These are phyloP conservation scores for Botrytis fragariae DNA, from an alignment of 2,329 filamentous ascomycete genomes.

Conservation along the genomic window DNA sequence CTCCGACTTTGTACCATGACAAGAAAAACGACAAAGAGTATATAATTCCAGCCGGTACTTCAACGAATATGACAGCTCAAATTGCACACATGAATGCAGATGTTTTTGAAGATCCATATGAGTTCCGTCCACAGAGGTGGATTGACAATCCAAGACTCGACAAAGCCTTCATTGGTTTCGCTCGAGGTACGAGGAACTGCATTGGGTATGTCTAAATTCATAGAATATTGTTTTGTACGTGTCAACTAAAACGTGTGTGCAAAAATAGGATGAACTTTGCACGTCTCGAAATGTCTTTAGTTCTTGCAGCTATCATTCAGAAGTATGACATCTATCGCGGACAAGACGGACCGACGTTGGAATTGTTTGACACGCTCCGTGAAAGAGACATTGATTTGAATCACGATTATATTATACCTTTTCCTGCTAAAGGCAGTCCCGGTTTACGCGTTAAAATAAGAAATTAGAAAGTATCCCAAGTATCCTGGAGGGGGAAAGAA, in stretches of 20 bases:
- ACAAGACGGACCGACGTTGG: background rate
- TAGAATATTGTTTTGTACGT: background rate
- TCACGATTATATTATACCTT: constrained; percentile 8
- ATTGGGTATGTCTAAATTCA: background rate
- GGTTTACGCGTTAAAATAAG: background rate
- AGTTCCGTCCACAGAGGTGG: constrained; percentile 50
- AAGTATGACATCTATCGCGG: background rate
- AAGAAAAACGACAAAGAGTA: background rate
- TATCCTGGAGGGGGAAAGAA: background rate
- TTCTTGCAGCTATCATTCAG: background rate
- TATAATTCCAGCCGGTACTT: background rate
- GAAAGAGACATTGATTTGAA: background rate
- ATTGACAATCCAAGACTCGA: constrained; percentile 32
- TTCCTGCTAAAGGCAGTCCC: background rate
- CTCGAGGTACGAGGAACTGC: background rate
- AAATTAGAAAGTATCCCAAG: background rate
- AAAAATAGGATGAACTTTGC: background rate
- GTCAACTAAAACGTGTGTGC: background rate
- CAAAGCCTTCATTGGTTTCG: constrained; percentile 14
- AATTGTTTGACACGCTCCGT: background rate
- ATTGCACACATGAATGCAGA: constrained; percentile 43
- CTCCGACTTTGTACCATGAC: background rate
- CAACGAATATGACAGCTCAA: background rate
- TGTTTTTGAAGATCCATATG: constrained; percentile 43
- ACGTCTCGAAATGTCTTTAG: background rate